Evolutionary conservation across 257 asterid genomes (phyloP).

Genomic region (Anisodus tanguticus): DNA sequence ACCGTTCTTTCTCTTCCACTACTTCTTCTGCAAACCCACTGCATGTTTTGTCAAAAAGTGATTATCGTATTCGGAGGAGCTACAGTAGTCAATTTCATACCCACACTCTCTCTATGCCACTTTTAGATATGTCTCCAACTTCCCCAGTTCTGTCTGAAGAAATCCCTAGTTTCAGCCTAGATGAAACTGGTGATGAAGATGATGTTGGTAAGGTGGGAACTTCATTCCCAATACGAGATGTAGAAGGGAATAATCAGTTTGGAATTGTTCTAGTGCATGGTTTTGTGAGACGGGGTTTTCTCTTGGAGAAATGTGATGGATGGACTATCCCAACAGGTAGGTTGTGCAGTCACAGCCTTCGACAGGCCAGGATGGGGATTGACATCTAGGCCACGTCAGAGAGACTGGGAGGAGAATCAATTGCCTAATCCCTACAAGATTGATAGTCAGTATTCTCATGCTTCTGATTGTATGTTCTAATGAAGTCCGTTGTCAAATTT

Average conservation of each 20-base stretch:
- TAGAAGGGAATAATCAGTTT: conserved; percentile 62
- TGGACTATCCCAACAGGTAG: conserved; percentile 65
- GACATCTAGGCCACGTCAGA: conserved; percentile 85
- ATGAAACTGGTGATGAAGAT: conserved; percentile 56
- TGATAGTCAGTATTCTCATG: conserved; percentile 66
- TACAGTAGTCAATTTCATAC: conserved; percentile 70
- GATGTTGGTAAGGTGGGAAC: conserved; percentile 53
- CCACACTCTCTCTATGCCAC: conserved; percentile 74
- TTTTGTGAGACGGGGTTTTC: conserved; percentile 90
- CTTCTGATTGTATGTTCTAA: conserved; percentile 20
- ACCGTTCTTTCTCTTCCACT: conserved; percentile 70
- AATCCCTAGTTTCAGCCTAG: conserved; percentile 69
- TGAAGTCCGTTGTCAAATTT: conserved; percentile 1
- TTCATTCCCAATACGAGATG: conserved; percentile 46
- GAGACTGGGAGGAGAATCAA: conserved; percentile 88
- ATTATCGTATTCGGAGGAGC: conserved; percentile 72
- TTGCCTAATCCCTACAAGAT: conserved; percentile 84
- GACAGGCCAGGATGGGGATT: conserved; percentile 99
- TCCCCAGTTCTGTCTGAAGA: conserved; percentile 71
- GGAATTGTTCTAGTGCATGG: conserved; percentile 96
- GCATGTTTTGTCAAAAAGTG: conserved; percentile 51
- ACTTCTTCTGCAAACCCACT: conserved; percentile 53
- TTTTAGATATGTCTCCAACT: conserved; percentile 65
- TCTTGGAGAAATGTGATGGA: conserved; percentile 94
- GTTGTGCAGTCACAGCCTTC: conserved; percentile 89